These are phyloP conservation scores for Fusarium sp. DNA, from an alignment of 2,329 filamentous ascomycete genomes.

Conservation along the genomic window DNA sequence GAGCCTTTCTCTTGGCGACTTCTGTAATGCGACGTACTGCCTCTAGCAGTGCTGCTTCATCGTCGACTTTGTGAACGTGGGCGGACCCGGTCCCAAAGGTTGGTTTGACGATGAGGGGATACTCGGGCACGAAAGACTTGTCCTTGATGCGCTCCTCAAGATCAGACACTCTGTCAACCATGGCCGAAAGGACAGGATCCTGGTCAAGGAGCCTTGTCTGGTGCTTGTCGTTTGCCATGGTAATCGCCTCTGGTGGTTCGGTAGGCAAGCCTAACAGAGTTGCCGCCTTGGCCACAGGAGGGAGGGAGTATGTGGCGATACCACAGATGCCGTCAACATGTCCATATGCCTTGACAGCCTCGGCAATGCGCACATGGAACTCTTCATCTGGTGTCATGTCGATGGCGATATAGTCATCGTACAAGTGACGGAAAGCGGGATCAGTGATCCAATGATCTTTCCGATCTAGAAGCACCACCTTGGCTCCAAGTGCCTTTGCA, in stretches of 20 bases:
- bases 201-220: not conserved
- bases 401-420: not conserved
- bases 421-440: not conserved
- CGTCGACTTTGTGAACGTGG: not conserved
- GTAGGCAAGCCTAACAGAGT: not conserved
- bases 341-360: not conserved
- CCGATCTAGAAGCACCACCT: conserved; percentile 1
- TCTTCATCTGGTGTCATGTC: not conserved
- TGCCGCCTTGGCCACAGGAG: not conserved
- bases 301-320: not conserved
- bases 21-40: not conserved
- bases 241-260: not conserved
- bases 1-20: not conserved
- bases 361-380: not conserved
- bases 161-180: not conserved
- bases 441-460: not conserved
- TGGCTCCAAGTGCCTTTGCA: not conserved
- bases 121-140: conserved; percentile 1
- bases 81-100: not conserved
- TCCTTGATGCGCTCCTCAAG: not conserved
- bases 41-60: not conserved
- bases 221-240: not conserved
- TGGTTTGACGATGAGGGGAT: not conserved
- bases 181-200: not conserved
- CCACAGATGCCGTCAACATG: not conserved